Evolutionary conservation across 805 yeast species (phyloP).

Genomic region (Candida coquimbonensis): DNA sequence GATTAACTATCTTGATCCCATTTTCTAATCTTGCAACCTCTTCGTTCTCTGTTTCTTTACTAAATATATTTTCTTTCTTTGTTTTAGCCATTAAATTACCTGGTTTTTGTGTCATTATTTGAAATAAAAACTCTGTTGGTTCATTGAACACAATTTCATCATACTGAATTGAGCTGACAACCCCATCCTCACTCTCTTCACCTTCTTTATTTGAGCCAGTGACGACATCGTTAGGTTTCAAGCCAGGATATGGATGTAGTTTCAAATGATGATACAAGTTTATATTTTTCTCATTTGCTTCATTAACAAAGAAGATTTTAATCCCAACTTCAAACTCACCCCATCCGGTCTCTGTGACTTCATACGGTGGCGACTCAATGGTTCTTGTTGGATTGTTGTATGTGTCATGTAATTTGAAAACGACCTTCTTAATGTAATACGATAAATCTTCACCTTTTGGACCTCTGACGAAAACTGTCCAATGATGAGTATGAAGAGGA

Average conservation of each 20-base stretch:
- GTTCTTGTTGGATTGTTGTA: conserved; percentile 82
- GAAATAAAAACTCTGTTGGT: conserved; percentile 88
- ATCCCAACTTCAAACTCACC: conserved; percentile 95
- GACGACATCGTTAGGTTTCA: conserved; percentile 16
- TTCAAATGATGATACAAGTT: conserved; percentile 84
- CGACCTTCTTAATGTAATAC: conserved; percentile 79
- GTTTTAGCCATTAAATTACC: conserved; percentile 42
- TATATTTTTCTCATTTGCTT: conserved; percentile 81
- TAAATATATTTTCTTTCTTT: conserved; percentile 33
- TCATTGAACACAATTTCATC: conserved; percentile 94
- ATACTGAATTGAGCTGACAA: conserved; percentile 57
- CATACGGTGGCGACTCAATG: conserved; percentile 86
- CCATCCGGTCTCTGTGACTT: conserved; percentile 98
- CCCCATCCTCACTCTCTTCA: conserved; percentile 19
- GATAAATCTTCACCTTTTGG: conserved; percentile 76
- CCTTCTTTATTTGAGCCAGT: conserved; percentile 21
- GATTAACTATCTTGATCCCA: conserved; percentile 37
- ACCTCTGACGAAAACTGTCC: conserved; percentile 89
- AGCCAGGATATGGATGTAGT: conserved; percentile 71
- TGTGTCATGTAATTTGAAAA: conserved; percentile 92
- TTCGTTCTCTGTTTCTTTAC: conserved; percentile 53
- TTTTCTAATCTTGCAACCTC: conserved; percentile 51
- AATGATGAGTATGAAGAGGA: conserved; percentile 85
- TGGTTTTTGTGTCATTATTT: conserved; percentile 63
- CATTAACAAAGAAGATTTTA: conserved; percentile 79